Base-by-base conservation (phyloP, 1,139 yeast species). In the Meyerozyma elateridarum region DNA sequence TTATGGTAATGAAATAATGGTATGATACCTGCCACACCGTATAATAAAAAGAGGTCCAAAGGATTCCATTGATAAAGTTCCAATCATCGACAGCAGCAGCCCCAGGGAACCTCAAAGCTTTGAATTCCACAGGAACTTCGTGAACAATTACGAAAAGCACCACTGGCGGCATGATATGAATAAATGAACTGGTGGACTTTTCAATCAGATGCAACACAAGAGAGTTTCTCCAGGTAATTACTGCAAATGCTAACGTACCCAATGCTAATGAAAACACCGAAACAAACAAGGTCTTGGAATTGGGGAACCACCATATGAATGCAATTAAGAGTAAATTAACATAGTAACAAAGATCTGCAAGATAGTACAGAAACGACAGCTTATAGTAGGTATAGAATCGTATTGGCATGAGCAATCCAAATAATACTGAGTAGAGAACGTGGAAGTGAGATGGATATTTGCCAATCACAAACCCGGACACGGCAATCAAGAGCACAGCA, bases 201-300 rank as follows among this genome's bases (percentile, higher is more conserved):
- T 89, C 97, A 41, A 91, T 74, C 12, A 93, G 82, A 51, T 91
- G 98, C 31, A 91, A 67, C 6, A 91, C 97, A 36, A 91, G 68
- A 6, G 96, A 88, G 53, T 91, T 91, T 48, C 95, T 71, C 98
- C 98, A 91, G 0, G 96, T 85, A 24, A 89, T 80, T 13, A 91
- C 96, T 0, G 97, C 97, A 73, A 87, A 89, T 7, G 95, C 76
- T 34, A 91, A 61, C 0, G 96, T 85, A 1, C 97, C 97, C 64
- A 83, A 79, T 2, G 94, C 73, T 37, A 91, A 74, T 9, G 96
- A 83, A 58, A 85, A 89, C 44, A 93, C 88, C 7, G 91, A 73
- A 16, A 85, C 76, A 56, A 83, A 89, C 25, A 91, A 62, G 36
- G 79, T 70, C 28, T 70, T 68, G 1, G 95, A 85, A 27, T 67